Evolutionary conservation across 805 yeast genomes (phyloP).

Genomic region (Lachancea fermentati): DNA sequence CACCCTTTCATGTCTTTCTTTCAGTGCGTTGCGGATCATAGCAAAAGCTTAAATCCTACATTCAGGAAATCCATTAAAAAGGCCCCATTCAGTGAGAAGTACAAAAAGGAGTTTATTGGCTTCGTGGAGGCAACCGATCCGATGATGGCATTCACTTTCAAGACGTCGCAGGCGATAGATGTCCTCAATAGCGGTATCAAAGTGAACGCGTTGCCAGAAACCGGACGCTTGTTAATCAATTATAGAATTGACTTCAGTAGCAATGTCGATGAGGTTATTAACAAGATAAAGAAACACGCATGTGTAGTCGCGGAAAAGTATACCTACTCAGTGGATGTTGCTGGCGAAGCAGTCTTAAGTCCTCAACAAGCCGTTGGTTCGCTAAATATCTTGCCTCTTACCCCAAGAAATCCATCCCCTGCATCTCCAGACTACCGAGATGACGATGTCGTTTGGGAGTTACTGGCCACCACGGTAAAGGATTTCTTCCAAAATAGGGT

Average conservation of each 20-base stretch:
- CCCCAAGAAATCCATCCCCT: slow-evolving; percentile 45
- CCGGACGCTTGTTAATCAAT: slow-evolving; percentile 44
- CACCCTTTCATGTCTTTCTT: slow-evolving; percentile 52
- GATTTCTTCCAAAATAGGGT: slow-evolving; percentile 48
- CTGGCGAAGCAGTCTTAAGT: slow-evolving; percentile 6
- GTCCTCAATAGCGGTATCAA: slow-evolving; percentile 60
- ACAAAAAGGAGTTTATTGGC: slow-evolving; percentile 24
- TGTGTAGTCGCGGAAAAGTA: slow-evolving; percentile 10
- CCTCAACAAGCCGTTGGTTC: slow-evolving; percentile 31
- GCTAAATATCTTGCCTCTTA: slow-evolving; percentile 32
- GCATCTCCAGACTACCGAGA: slow-evolving; percentile 36
- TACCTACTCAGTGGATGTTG: slow-evolving; percentile 8
- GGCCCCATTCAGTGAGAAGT: slow-evolving; percentile 36
- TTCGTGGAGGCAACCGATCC: slow-evolving; percentile 1
- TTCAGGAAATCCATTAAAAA: slow-evolving; percentile 25
- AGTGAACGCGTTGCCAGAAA: slow-evolving; percentile 63
- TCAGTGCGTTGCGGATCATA: slow-evolving; percentile 55
- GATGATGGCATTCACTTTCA: slow-evolving; percentile 32
- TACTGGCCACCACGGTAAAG: slow-evolving; percentile 56
- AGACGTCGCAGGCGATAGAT: slow-evolving; percentile 57
- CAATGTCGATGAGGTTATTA: slow-evolving; percentile 34
- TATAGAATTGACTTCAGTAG: slow-evolving; percentile 55
- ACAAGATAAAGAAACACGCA: slow-evolving; percentile 23
- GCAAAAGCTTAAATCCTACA: slow-evolving; percentile 8
- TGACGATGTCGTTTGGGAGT: slow-evolving; percentile 42